Evolutionary conservation across 352 stramenopile species (phyloP).

Genomic region (Elongisporangium anandrum): DNA sequence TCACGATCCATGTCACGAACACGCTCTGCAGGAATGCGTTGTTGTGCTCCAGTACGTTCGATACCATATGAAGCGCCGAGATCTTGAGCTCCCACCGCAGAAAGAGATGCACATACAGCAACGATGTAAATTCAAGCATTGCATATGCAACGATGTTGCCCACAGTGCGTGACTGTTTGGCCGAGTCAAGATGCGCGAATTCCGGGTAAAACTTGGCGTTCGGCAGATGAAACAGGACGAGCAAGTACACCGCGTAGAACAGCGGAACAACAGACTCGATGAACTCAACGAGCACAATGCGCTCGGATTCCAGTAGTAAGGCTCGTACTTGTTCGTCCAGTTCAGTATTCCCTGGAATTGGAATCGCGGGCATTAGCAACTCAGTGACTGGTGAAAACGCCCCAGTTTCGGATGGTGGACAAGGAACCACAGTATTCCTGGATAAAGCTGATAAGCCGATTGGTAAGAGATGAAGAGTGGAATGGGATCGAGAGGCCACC

Average conservation of each 20-base stretch:
- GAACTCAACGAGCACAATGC: slow-evolving; percentile 16
- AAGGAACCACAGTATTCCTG: no score
- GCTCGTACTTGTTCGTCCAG: no score
- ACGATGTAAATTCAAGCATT: not conserved
- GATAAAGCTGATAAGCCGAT: no score
- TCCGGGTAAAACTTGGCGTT: slow-evolving; percentile 19
- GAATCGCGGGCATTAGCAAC: no score
- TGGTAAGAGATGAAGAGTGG: no score
- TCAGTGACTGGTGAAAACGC: no score
- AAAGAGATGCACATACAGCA: not conserved
- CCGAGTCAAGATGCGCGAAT: no score
- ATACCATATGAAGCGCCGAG: not conserved
- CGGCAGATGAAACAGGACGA: slow-evolving; percentile 14
- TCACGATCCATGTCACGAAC: not conserved
- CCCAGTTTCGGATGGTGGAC: no score
- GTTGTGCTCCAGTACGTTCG: not conserved
- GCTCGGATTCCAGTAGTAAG: no score
- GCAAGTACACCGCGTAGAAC: slow-evolving; percentile 30
- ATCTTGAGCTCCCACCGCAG: not conserved
- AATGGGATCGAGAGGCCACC: no score
- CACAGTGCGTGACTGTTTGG: no score
- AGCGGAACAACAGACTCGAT: slow-evolving; percentile 24
- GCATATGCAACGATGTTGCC: not conserved
- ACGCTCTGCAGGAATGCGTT: not conserved
- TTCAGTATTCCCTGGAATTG: no score